phyloP scores from a whole-genome alignment of 2,329 filamentous ascomycete genomes.

The Trichoderma lentiforme region DNA sequence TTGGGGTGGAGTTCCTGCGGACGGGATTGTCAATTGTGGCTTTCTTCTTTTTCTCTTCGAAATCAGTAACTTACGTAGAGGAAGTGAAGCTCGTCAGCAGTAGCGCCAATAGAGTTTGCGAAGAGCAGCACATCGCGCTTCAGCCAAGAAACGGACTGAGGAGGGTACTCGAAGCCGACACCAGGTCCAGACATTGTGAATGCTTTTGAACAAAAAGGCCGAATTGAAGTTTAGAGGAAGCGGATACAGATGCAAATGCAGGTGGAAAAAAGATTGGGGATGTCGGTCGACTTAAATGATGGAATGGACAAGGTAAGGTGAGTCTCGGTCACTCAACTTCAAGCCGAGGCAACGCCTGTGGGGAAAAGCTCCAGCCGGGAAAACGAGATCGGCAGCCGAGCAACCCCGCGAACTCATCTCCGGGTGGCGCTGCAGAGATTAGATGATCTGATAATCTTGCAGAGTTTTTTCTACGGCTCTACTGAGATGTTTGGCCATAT shows the following conservation, averaged over 20 bases:
- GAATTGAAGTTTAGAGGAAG: background rate
- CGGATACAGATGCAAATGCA: background rate
- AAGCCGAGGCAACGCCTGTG: slow-evolving; percentile 13
- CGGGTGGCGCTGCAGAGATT: background rate
- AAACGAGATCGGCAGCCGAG: background rate
- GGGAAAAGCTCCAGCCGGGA: slow-evolving; percentile 5
- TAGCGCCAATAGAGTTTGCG: slow-evolving; percentile 82
- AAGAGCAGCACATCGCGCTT: slow-evolving; percentile 89
- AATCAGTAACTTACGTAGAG: slow-evolving; percentile 62
- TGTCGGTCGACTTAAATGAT: background rate
- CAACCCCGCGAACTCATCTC: slow-evolving; percentile 11
- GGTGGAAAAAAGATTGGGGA: background rate
- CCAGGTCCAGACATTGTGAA: slow-evolving; percentile 46
- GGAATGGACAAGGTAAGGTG: background rate
- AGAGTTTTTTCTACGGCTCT: background rate
- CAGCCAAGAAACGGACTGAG: slow-evolving; percentile 74
- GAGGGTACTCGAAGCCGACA: slow-evolving; percentile 76
- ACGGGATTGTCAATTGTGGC: slow-evolving; percentile 13
- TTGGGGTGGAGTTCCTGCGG: slow-evolving; percentile 77
- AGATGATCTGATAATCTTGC: slow-evolving; percentile 4
- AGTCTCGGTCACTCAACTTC: background rate
- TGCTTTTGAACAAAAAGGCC: background rate
- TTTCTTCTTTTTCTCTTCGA: no score
- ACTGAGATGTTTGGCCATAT: background rate
- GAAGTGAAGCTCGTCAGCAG: slow-evolving; percentile 84